Base-by-base conservation (phyloP, 306 rosid species). In the Quercus mongolica region DNA sequence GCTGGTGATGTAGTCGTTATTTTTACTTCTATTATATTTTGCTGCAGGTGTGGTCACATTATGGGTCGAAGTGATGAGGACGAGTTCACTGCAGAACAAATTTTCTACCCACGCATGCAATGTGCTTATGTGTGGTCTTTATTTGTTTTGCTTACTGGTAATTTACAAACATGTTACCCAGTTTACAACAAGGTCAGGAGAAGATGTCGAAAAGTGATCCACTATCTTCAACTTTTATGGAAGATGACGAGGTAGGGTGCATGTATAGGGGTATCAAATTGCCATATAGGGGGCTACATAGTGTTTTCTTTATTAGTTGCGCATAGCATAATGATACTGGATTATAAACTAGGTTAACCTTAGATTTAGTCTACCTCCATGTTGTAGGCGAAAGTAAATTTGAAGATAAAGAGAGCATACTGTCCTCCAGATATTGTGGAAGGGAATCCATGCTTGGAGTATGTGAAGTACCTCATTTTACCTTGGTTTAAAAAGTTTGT, bases 131-230 rank as follows among this genome's bases (percentile, higher is more conserved):
- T 91, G 38, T 94, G 67, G 81, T 74, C 18, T 71, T 83, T 63
- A 71, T 74, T 63, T 54, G 14, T 78, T 38, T 23, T 35, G 21
- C 49, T 52, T 55, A 54, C 20, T 65, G 83, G 56, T 76, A 41
- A 44, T 85, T 65, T 89, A 83, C 89, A 92, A 95, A 94, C 84
- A 94, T 92, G 97, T 84, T 94, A 68, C 95, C 94, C 30, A 94
- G 98, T 56, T 81, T 92, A 61, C 94, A 86, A 79, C 88, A 92
- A 82, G 97, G 97, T 63, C 97, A 90, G 78, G 94, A 90, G 67
- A 94, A 94, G 87, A 94, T 94, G 99, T 94, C 95, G 1, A 94
- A 91, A 84, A 92, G 97, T 87, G 97, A 90, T 76, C 88, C 86
- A 49, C 86, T 87, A 1, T 94, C 98, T 49, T 82, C 98, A 54